Evolutionary conservation across 73 alveolate species (phyloP), one percentile per base, ranked within the genome.

Genomic region (Paramecium pentaurelia): DNA sequence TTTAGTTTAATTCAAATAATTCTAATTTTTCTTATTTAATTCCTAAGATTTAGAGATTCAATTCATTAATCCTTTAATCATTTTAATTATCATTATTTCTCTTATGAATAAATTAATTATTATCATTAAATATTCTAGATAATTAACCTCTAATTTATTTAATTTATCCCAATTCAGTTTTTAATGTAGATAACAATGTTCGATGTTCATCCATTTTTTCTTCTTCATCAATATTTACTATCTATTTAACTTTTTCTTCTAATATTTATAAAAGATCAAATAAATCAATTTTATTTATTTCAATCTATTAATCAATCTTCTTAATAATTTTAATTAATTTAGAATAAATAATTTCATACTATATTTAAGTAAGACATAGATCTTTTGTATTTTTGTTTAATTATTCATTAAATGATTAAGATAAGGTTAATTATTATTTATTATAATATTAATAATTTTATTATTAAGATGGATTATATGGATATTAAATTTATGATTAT

Each of bases 121-220:
- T 32, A 22, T 80, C 91, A 5, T 40, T 16, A 27, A 14, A 80
- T 80, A 80, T 80, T 80, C 30, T 80, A 4, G 91, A 80, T 49
- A 80, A 80, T 49, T 80, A 80, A 22, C 91, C 91, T 80, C 91
- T 80, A 14, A 80, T 25, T 25, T 42, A 11, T 49, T 80, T 80
- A 8, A 80, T 49, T 18, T 40, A 51, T 12, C 49, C 44, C 18
- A 80, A 28, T 11, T 80, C 91, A 1, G 45, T 25, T 20, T 80
- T 80, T 9, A 80, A 49, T 44, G 77, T 45, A 9, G 71, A 45
- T 6, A 80, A 4, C 18, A 80, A 12, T 2, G 47, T 28, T 80
- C 91, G 11, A 49, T 80, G 75, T 47, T 80, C 91, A 44, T 80
- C 91, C 14, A 80, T 80, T 47, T 80, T 80, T 18, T 80, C 91